A percentile compares a stretch with the other conserved stretches of the same genome.
These are phyloP conservation scores for Acer negundo DNA, from an alignment of 345 rosid genomes.

Conservation along the genomic window DNA sequence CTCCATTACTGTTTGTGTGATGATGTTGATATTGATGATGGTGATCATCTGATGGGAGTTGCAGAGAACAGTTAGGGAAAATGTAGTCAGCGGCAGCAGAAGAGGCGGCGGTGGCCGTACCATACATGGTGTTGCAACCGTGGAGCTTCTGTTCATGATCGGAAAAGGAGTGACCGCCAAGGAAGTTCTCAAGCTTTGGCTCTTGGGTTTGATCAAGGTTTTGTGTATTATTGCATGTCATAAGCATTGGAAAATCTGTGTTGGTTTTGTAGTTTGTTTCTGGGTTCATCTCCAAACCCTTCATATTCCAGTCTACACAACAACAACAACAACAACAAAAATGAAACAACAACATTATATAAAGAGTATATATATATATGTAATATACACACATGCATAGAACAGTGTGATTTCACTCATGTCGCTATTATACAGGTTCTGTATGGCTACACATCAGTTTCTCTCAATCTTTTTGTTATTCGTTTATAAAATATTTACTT, in stretches of 20 bases:
- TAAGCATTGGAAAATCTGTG: conserved; percentile 32
- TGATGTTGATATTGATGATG: background rate
- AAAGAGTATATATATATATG: conserved; percentile 3
- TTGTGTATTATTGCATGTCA: conserved; percentile 42
- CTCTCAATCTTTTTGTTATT: no score
- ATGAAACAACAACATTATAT: background rate
- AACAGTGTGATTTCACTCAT: background rate
- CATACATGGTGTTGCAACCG: conserved; percentile 35
- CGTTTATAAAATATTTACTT: no score
- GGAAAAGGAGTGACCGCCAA: conserved; percentile 54
- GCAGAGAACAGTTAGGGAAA: conserved; percentile 37
- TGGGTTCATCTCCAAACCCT: conserved; percentile 41
- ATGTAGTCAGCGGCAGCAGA: conserved; percentile 30
- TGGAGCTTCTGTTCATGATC: conserved; percentile 39
- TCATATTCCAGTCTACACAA: conserved; percentile 65
- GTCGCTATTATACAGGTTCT: no score
- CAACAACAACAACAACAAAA: background rate
- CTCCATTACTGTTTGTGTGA: conserved; percentile 16
- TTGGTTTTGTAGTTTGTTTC: conserved; percentile 26
- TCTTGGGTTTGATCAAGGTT: conserved; percentile 36
- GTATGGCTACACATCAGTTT: background rate
- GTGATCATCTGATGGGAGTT: conserved; percentile 28
- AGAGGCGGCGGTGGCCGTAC: conserved; percentile 8
- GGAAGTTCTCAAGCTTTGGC: conserved; percentile 84
- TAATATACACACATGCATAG: background rate